Evolutionary conservation across 305 asterid species (phyloP).

Genomic region (Galium porrigens): DNA sequence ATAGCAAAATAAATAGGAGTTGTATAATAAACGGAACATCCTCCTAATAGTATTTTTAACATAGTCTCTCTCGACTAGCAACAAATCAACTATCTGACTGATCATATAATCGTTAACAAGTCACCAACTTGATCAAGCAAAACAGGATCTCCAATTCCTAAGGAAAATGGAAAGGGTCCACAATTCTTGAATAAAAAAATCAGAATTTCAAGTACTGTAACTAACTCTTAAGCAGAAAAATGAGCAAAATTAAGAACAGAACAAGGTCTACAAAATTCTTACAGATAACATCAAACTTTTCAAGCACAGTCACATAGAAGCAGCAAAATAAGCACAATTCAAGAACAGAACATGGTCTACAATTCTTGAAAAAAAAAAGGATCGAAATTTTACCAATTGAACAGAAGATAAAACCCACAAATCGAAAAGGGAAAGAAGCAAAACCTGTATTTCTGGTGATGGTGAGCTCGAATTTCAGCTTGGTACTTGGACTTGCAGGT

Average conservation of each 20-base stretch:
- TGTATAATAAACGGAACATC: background rate
- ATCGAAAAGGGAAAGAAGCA: background rate
- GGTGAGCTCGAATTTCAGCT: constrained; percentile 66
- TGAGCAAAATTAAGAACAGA: background rate
- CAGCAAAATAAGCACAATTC: background rate
- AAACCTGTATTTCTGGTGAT: constrained; percentile 57
- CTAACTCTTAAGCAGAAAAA: background rate
- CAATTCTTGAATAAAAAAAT: background rate
- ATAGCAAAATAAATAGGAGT: background rate
- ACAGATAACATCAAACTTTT: background rate
- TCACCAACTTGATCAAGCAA: constrained; percentile 2
- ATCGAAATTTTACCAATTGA: background rate
- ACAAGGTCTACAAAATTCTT: background rate
- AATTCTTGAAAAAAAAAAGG: background rate
- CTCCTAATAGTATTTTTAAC: background rate
- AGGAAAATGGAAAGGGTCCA: background rate
- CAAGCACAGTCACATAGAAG: background rate
- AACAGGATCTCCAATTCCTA: background rate
- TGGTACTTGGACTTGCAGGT: constrained; percentile 85
- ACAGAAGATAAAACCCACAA: background rate
- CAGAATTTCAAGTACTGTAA: background rate
- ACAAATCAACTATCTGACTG: background rate
- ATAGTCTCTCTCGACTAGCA: background rate
- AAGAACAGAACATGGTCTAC: constrained; percentile 1
- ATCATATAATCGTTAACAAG: background rate